phyloP scores from a whole-genome alignment of 768 basidiomycete genomes.

The Exidia glandulosa region DNA sequence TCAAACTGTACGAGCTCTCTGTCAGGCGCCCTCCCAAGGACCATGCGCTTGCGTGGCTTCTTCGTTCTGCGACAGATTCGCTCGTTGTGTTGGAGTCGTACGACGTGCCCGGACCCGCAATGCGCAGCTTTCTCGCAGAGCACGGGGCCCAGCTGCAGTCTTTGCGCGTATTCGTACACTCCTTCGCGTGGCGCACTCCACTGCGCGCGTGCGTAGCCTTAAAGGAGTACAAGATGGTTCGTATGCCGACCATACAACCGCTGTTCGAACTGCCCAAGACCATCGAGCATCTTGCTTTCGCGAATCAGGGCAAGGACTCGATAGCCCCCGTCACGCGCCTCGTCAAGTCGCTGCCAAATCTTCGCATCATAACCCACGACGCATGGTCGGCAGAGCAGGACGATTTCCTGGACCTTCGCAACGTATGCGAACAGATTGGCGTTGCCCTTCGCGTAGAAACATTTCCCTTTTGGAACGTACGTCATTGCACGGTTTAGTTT shows the following conservation, averaged over 20 bases:
- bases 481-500: not conserved
- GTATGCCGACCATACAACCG: not conserved
- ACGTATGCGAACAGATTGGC: not conserved
- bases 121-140: not conserved
- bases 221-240: not conserved
- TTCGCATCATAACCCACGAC: not conserved
- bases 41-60: not conserved
- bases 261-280: not conserved
- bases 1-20: not conserved
- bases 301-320: not conserved
- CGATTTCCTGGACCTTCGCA: not conserved
- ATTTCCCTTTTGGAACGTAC: not conserved
- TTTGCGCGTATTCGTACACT: not conserved
- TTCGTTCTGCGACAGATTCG: not conserved
- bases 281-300: not conserved
- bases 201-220: not conserved
- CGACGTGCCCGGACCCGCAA: not conserved
- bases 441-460: not conserved
- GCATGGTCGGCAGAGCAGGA: not conserved
- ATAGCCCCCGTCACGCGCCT: not conserved
- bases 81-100: not conserved
- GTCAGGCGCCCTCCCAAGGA: not conserved
- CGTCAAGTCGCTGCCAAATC: not conserved
- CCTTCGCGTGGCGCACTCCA: not conserved
- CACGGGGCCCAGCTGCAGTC: not conserved